These are phyloP conservation scores for Fragosphaeria purpurea DNA, from an alignment of 2,329 filamentous ascomycete species.

Conservation along the genomic window DNA sequence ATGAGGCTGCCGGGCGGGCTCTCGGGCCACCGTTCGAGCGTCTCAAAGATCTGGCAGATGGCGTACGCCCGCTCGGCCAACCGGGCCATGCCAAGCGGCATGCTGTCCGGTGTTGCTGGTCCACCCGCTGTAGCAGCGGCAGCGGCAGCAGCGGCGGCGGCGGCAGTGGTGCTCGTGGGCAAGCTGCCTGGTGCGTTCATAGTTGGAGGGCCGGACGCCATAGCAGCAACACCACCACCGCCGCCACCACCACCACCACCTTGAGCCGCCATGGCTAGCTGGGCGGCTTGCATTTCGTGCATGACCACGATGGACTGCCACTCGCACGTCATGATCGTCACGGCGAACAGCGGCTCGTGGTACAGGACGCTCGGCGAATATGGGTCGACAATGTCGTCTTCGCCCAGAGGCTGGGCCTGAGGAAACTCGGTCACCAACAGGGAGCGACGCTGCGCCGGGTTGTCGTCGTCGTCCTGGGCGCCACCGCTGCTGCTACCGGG, in stretches of 20 bases:
- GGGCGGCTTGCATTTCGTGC: slow-evolving; percentile 62
- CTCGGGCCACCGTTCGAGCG: slow-evolving; percentile 61
- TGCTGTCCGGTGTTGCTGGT: not conserved
- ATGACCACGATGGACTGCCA: slow-evolving; percentile 71
- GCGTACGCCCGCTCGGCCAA: slow-evolving; percentile 50
- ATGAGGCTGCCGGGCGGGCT: slow-evolving; percentile 62
- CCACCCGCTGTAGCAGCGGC: not conserved
- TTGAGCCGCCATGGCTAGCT: slow-evolving; percentile 14
- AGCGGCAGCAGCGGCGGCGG: not conserved
- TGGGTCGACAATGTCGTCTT: slow-evolving; percentile 63
- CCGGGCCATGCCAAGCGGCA: slow-evolving; percentile 34
- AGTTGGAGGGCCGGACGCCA: too few relatives aligned
- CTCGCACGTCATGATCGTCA: slow-evolving; percentile 67
- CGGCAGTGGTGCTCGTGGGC: not conserved
- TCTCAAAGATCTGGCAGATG: slow-evolving; percentile 70
- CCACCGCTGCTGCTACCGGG: not conserved
- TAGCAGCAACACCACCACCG: too few relatives aligned
- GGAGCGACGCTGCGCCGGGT: not conserved
- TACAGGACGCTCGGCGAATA: slow-evolving; percentile 62
- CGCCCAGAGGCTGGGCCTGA: slow-evolving; percentile 37
- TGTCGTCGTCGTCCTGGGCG: not conserved
- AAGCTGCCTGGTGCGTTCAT: too few relatives aligned
- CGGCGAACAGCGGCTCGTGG: slow-evolving; percentile 57
- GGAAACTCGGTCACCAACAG: slow-evolving; percentile 53
- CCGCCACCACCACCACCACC: not conserved